Evolutionary conservation across 2,329 filamentous ascomycete genomes (phyloP).

Genomic region (Aspergillus sp.): DNA sequence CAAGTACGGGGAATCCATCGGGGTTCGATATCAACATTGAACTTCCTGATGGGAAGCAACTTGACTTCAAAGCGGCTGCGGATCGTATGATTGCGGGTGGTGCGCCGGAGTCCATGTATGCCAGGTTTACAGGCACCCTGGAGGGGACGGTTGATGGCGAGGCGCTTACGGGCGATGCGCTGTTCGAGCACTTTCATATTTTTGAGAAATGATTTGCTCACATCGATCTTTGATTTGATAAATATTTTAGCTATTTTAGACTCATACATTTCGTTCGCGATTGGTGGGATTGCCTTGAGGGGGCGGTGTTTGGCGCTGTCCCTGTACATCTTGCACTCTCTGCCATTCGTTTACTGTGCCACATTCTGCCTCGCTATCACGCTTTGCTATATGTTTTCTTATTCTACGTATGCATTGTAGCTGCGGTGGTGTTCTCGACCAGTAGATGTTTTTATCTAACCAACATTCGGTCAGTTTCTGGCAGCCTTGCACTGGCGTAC

Average conservation of each 20-base stretch:
- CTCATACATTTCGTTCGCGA: neutral
- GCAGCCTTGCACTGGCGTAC: no score
- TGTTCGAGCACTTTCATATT: conserved; percentile 4
- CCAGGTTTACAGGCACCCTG: neutral
- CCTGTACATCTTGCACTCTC: neutral
- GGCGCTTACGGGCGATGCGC: neutral
- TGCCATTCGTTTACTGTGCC: neutral
- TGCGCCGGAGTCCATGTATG: neutral
- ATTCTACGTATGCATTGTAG: no score
- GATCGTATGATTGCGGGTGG: neutral
- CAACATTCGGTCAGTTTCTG: no score
- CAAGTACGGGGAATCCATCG: neutral
- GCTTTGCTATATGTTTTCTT: no score
- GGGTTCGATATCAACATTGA: neutral
- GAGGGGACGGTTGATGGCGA: neutral
- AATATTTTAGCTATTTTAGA: neutral
- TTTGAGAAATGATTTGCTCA: neutral
- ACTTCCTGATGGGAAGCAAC: neutral
- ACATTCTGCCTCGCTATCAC: neutral
- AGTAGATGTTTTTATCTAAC: no score
- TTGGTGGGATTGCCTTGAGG: no score
- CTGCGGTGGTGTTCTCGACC: no score
- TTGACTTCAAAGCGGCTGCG: neutral
- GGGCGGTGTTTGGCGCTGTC: neutral
- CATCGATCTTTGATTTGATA: no score